Conservation (phyloP, 208 protist species). For the Acanthamoeba lenticulata region DNA sequence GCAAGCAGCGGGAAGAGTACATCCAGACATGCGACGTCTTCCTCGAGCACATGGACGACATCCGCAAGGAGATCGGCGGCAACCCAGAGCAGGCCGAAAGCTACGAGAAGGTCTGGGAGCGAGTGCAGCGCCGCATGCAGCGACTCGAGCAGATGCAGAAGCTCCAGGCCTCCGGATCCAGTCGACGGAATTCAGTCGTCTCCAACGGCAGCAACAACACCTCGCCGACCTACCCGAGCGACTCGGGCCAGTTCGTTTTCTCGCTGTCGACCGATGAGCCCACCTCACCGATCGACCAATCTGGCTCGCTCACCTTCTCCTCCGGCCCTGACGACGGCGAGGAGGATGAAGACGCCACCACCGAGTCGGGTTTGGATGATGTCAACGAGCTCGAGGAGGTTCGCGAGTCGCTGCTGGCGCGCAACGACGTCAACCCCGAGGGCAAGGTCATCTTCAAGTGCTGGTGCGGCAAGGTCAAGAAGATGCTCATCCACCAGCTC, state of each 20-base stretch:
- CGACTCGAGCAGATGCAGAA: not conserved
- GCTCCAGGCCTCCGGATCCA: not conserved
- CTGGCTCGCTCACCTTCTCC: not conserved
- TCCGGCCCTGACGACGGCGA: not conserved
- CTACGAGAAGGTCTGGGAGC: constrained; percentile 7
- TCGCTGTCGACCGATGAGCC: not conserved
- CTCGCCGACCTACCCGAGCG: not conserved
- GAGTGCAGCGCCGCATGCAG: not conserved
- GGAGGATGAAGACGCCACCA: not conserved
- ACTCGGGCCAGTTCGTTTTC: not conserved
- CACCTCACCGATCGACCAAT: not conserved
- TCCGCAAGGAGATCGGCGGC: not conserved
- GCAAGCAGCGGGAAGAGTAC: not conserved
- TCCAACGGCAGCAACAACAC: not conserved
- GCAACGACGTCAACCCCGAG: not conserved
- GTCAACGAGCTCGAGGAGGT: not conserved
- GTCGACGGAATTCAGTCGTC: not conserved
- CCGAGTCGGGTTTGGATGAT: not conserved
- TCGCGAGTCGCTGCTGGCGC: not conserved
- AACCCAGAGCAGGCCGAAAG: not conserved
- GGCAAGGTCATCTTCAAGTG: not conserved
- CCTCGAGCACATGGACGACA: constrained; percentile 2
- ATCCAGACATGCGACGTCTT: not conserved
- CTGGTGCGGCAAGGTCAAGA: not conserved
- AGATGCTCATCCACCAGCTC: not conserved